Evolutionary conservation across 1,284 basidiomycete genomes (phyloP).

Genomic region (Irpex sp.): DNA sequence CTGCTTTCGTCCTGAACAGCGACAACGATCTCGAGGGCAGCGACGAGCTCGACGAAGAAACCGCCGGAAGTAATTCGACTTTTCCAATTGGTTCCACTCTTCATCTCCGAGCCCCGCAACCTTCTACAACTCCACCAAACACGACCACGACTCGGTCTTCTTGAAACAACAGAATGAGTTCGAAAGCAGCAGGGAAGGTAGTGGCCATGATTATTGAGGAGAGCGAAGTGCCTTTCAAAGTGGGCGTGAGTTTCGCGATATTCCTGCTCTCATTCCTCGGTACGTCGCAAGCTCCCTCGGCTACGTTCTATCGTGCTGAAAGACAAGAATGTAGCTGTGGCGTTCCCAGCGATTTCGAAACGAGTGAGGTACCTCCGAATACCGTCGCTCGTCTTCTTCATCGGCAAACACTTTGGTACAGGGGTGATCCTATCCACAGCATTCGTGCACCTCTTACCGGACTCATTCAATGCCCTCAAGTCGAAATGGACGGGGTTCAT

Average conservation of each 20-base stretch:
- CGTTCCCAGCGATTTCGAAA: slow-evolving; percentile 64
- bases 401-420: slow-evolving; percentile 81
- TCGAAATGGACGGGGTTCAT: slow-evolving; percentile 65
- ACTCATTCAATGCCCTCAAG: slow-evolving; percentile 61
- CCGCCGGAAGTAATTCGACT: background rate
- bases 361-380: slow-evolving; percentile 49
- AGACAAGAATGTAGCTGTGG: slow-evolving; percentile 45
- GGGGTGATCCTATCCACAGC: slow-evolving; percentile 78
- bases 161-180: background rate
- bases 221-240: slow-evolving; percentile 2
- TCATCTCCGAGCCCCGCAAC: background rate
- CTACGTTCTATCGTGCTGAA: background rate
- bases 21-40: background rate
- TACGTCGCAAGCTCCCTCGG: slow-evolving; percentile 14
- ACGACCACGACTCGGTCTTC: background rate
- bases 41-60: background rate
- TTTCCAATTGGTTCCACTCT: background rate
- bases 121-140: background rate
- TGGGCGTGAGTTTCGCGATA: slow-evolving; percentile 28
- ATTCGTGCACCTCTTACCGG: slow-evolving; percentile 74
- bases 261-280: slow-evolving; percentile 35
- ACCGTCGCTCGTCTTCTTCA: slow-evolving; percentile 66
- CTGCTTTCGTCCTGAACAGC: background rate
- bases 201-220: background rate
- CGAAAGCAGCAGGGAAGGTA: background rate